phyloP scores from a whole-genome alignment of 345 rosid species.

The Ceriops decandra region DNA sequence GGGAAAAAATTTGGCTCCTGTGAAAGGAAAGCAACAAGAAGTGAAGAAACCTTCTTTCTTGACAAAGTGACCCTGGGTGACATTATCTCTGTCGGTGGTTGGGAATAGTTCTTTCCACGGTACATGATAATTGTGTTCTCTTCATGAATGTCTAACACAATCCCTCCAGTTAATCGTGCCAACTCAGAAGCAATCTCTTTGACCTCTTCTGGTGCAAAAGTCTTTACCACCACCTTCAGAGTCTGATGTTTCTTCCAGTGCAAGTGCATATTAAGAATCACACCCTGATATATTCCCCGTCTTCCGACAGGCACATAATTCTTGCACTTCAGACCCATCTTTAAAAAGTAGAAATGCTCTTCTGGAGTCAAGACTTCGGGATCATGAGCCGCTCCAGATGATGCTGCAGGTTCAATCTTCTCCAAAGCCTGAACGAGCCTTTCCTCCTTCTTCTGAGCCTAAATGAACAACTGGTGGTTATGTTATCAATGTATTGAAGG shows the following conservation, averaged over 20 bases:
- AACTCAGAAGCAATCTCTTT: conserved; percentile 82
- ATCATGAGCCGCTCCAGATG: conserved; percentile 67
- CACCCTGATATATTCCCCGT: conserved; percentile 92
- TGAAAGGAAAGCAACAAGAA: neutral
- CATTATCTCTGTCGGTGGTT: conserved; percentile 96
- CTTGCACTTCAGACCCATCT: conserved; percentile 91
- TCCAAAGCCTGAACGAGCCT: conserved; percentile 62
- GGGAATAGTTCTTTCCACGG: conserved; percentile 88
- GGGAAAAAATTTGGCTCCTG: neutral
- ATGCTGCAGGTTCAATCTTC: conserved; percentile 73
- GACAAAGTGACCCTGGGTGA: conserved; percentile 82
- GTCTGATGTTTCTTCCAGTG: conserved; percentile 99
- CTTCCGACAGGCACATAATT: conserved; percentile 94
- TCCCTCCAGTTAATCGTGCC: conserved; percentile 81
- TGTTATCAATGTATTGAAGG: neutral
- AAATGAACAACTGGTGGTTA: conserved; percentile 3
- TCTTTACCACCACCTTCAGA: conserved; percentile 74
- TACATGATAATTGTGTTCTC: conserved; percentile 84
- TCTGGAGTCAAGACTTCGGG: conserved; percentile 96
- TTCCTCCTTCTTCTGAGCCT: conserved; percentile 87
- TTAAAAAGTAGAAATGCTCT: conserved; percentile 79
- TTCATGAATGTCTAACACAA: conserved; percentile 80
- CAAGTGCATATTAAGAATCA: conserved; percentile 94
- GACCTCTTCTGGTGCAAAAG: conserved; percentile 80
- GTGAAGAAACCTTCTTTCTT: conserved; percentile 61